These are phyloP conservation scores for Sordariomycetes sp. DNA, from an alignment of 2,329 filamentous ascomycete genomes.

Conservation along the genomic window DNA sequence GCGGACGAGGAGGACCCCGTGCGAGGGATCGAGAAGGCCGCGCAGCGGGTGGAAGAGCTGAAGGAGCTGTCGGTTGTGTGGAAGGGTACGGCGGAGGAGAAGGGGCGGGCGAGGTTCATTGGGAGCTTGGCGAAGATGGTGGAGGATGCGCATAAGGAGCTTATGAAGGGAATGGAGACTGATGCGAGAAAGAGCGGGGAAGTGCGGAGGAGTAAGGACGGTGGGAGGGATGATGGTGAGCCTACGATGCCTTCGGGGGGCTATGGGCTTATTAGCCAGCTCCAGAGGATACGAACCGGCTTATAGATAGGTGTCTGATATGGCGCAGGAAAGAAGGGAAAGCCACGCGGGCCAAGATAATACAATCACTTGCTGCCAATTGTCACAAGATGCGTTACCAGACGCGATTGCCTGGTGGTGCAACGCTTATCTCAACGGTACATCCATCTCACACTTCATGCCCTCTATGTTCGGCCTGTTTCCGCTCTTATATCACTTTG, in stretches of 20 bases:
- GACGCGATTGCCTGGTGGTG: too few species aligned
- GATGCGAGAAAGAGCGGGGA: slow-evolving; percentile 19
- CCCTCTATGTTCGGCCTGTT: too few species aligned
- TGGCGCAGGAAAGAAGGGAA: not conserved
- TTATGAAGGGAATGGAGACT: slow-evolving; percentile 38
- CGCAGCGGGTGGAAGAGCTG: slow-evolving; percentile 60
- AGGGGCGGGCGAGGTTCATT: slow-evolving; percentile 67
- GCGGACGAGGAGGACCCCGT: slow-evolving; percentile 41
- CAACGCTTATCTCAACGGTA: too few species aligned
- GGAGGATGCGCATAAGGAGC: slow-evolving; percentile 54
- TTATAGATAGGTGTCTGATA: not conserved
- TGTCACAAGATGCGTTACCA: too few species aligned
- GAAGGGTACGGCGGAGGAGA: slow-evolving; percentile 94
- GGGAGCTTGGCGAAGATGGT: slow-evolving; percentile 71
- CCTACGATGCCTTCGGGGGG: slow-evolving; percentile 31
- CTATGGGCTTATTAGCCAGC: slow-evolving; percentile 48
- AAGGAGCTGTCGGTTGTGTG: slow-evolving; percentile 69
- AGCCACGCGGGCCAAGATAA: too few species aligned
- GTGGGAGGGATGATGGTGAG: slow-evolving; percentile 14
- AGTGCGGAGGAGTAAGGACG: slow-evolving; percentile 15
- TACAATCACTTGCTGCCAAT: too few species aligned
- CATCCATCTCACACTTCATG: too few species aligned
- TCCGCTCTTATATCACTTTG: too few species aligned
- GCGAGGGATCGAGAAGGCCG: slow-evolving; percentile 60
- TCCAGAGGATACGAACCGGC: slow-evolving; percentile 45